Evolutionary conservation across 202 grass and related monocot genomes (phyloP), one percentile per base, ranked within the genome.

Genomic region (Zizania palustris): DNA sequence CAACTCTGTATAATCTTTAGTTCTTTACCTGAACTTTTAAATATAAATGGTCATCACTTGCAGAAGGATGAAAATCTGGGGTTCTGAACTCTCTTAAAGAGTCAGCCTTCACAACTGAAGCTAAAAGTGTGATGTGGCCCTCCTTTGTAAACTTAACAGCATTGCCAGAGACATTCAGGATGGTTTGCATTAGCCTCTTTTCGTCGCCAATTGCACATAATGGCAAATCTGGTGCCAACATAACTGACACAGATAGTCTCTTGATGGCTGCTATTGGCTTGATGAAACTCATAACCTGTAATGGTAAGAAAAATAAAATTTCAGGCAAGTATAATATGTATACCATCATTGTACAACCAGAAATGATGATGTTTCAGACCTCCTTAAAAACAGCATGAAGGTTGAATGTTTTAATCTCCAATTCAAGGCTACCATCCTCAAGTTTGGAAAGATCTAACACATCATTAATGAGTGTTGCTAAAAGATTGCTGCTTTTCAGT

Each of bases 361-460:
- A 69, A 65, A 84, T 18, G n/a, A 36, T 51, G 8, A 73, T 58
- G 46, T 9, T 76, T 69, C 37, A 81, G 16, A 95, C 96, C 90
- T 98, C 96, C 82, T 89, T 94, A 69, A 99, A 95, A 80, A 99
- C 87, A 68, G 96, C 87, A 82, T 99, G 92, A 85, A 99, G 87
- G 84, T 99, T 96, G 73, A 96, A 99, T 75, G 85, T 83, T 65
- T 49, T 75, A 74, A 93, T 82, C 63, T 99, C 92, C 80, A 99
- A 80, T 89, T 96, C 92, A 33, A 99, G 72, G 80, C 96, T 99
- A 45, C 89, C 89, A 79, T 99, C 89, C 79, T 99, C 96, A 0
- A 99, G 87, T 54, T 99, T 99, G 64, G 96, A 99, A 59, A 99
- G 90, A 90, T 99, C 92, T 43, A 99, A 75, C 75, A 99, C 96